phyloP scores from a whole-genome alignment of 2,329 filamentous ascomycete species.

The Cladophialophora exuberans region DNA sequence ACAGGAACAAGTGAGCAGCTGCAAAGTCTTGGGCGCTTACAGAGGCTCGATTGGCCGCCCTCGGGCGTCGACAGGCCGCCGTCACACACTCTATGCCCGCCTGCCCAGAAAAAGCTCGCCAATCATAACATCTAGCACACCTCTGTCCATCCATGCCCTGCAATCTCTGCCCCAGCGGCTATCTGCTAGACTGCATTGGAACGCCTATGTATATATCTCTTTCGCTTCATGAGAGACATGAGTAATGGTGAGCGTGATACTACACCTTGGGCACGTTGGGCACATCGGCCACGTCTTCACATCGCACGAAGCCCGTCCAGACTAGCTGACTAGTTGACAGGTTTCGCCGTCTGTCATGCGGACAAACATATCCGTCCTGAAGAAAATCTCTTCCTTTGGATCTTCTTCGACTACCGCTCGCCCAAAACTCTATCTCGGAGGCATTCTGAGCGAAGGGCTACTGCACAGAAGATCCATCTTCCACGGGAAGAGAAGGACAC shows the following conservation, averaged over 20 bases:
- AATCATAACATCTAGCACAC: conserved; percentile 25
- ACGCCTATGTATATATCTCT: conserved; percentile 12
- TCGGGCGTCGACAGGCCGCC: background rate
- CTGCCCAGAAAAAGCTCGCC: background rate
- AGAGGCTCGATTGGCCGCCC: conserved; percentile 21
- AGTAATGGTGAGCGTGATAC: background rate
- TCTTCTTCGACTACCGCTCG: no score
- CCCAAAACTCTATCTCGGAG: no score
- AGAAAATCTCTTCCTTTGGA: no score
- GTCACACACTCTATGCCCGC: conserved; percentile 22
- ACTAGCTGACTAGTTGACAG: no score
- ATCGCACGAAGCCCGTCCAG: background rate
- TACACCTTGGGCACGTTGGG: no score
- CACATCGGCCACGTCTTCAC: no score
- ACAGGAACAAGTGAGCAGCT: conserved; percentile 19
- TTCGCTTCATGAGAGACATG: background rate
- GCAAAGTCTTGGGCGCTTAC: conserved; percentile 27
- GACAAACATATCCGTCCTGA: no score
- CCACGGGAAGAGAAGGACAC: background rate
- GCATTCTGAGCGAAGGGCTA: no score
- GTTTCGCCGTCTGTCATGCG: no score
- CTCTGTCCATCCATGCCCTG: background rate
- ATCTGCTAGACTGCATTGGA: conserved; percentile 12
- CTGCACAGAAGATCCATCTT: no score
- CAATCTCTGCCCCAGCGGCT: conserved; percentile 11